Percentiles rank a stretch among this genome's conserved stretches.
phyloP scores from a whole-genome alignment of 1,284 basidiomycete species.

The Fistulinella cinereoalba region DNA sequence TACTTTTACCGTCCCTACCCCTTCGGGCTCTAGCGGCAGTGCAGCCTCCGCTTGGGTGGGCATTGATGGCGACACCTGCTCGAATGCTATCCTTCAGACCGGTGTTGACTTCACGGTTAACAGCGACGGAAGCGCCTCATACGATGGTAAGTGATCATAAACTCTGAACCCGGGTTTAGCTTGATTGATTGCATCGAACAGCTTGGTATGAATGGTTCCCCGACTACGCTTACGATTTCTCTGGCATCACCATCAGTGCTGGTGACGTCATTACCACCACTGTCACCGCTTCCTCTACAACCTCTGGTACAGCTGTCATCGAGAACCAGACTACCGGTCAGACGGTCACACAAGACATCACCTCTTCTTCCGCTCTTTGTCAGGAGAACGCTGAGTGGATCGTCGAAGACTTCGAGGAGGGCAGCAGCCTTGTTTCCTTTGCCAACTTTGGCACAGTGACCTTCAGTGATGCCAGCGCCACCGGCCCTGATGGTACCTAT shows the following conservation, averaged over 20 bases:
- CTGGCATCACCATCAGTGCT: conserved; percentile 6
- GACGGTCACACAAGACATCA: conserved; percentile 3
- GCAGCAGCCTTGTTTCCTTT: background rate
- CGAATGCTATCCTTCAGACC: background rate
- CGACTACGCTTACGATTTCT: conserved; percentile 6
- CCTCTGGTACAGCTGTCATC: conserved; percentile 14
- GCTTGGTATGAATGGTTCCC: conserved; percentile 24
- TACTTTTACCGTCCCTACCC: conserved; percentile 18
- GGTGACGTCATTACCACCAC: conserved; percentile 13
- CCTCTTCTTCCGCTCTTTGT: conserved; percentile 20
- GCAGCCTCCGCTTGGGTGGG: conserved; percentile 15
- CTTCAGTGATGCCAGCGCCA: background rate
- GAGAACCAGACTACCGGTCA: conserved; percentile 17
- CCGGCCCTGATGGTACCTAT: background rate
- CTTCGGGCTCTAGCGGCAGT: background rate
- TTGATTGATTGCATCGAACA: conserved; percentile 4
- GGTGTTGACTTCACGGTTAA: background rate
- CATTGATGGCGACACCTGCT: conserved; percentile 8
- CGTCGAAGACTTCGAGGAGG: conserved; percentile 16
- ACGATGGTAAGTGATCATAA: conserved; percentile 9
- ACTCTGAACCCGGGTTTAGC: background rate
- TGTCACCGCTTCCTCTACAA: conserved; percentile 17
- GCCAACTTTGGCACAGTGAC: background rate
- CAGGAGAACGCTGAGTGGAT: conserved; percentile 19
- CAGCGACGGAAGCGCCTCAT: background rate